Evolutionary conservation across 768 basidiomycete genomes (phyloP), one percentile per base, ranked within the genome.

Genomic region (Trametes cinnabarina): DNA sequence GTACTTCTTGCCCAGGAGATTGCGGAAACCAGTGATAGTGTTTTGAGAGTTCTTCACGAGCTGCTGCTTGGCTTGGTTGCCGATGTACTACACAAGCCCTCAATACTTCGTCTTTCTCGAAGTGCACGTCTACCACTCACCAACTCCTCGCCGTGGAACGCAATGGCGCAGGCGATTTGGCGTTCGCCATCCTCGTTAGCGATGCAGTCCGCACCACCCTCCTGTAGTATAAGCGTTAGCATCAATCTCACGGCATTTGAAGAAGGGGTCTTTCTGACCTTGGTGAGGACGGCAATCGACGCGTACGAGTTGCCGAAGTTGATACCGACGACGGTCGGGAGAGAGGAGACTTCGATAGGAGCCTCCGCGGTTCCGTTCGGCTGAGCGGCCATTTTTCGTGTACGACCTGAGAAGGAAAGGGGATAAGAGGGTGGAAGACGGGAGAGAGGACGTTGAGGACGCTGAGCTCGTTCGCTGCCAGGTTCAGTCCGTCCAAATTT

Each of bases 131-230:
- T 7, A 35, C n/a, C 23, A 79, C 88, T 65, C 68, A 93, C 94
- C 70, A 88, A 85, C 72, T 98, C 90, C 72, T 96, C 92, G 25
- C 93, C 94, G 39, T 85, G 84, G 71, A 96, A 98, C 0, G 94
- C 84, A 53, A 98, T 78, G 25, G 94, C 94, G 69, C 92, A 93
- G 0, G 94, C 94, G 67, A 99, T 98, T 76, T 99, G 96, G 30
- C 97, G 88, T 70, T 98, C 96, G 28, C 97, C 96, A 70, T 98
- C 96, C 70, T 98, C 95, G 71, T 98, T 98, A 5, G 95, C 97
- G 60, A 98, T 98, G 70, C 92, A 96, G 68, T 94, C 92, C 41
- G 95, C 88, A 28, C 90, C 77, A 12, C 92, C 92, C 74, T 97
- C 94, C 93, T 95, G 55, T 20, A 39, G 0, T 30, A 14, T 6